Evolutionary conservation across 306 rosid species (phyloP).

Genomic region (Fagus sylvatica): DNA sequence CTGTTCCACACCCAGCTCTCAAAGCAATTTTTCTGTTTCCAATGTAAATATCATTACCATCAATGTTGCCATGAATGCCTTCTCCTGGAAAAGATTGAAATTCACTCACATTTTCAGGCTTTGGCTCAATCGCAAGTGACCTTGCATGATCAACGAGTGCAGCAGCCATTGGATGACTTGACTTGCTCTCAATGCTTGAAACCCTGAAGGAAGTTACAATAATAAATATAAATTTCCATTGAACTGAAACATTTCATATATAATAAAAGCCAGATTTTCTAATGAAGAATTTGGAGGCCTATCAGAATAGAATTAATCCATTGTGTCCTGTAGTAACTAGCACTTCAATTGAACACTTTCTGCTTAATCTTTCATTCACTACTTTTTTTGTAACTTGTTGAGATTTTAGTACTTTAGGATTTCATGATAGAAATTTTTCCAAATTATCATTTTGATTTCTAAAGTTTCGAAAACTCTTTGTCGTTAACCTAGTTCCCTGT

Average conservation of each 20-base stretch:
- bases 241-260: conserved; percentile 1
- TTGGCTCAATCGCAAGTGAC: conserved; percentile 66
- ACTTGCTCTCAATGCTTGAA: conserved; percentile 89
- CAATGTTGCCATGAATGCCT: conserved; percentile 79
- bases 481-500: too few species aligned
- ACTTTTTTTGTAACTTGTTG: too few species aligned
- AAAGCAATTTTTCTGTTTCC: conserved; percentile 68
- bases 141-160: conserved; percentile 80
- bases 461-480: too few species aligned
- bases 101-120: conserved; percentile 70
- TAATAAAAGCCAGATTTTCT: not conserved
- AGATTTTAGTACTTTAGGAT: too few species aligned
- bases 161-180: conserved; percentile 94
- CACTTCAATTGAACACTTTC: too few species aligned
- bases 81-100: conserved; percentile 87
- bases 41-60: conserved; percentile 60
- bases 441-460: too few species aligned
- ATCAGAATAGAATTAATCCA: not conserved
- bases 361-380: too few species aligned
- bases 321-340: not conserved
- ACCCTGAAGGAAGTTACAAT: conserved; percentile 57
- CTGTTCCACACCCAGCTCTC: conserved; percentile 66
- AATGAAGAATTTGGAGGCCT: not conserved
- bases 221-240: conserved; percentile 5
- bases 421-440: too few species aligned